phyloP scores from a whole-genome alignment of 371 early-diverging fungal species.

The Mortierella sp. region DNA sequence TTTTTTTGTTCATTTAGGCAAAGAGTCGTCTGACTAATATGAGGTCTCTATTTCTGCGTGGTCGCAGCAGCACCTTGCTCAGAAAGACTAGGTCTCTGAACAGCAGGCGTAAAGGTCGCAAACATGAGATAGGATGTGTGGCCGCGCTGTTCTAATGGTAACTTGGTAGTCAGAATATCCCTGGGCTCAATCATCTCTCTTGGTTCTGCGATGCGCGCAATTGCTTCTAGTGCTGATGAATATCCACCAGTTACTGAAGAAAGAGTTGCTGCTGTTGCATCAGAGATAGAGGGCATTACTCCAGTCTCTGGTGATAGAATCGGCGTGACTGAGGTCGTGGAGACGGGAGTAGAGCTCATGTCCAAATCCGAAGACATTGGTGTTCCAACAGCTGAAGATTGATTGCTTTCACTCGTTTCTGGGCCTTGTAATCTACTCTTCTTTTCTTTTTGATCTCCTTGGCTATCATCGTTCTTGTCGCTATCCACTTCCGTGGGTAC shows the following conservation, averaged over 20 bases:
- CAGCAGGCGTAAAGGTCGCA: conserved; percentile 74
- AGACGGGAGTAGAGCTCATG: background rate
- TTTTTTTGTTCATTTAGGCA: background rate
- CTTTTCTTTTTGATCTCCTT: conserved; percentile 19
- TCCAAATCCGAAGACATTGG: conserved; percentile 37
- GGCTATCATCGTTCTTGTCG: conserved; percentile 10
- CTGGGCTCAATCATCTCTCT: background rate
- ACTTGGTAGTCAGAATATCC: background rate
- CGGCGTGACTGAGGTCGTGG: conserved; percentile 1
- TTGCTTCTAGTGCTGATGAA: background rate
- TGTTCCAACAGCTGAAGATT: conserved; percentile 55
- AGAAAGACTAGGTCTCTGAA: background rate
- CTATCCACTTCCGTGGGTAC: conserved; percentile 13
- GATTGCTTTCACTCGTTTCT: conserved; percentile 51
- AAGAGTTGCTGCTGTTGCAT: conserved; percentile 26
- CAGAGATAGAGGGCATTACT: conserved; percentile 7
- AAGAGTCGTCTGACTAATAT: background rate
- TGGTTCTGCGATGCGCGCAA: too few species aligned
- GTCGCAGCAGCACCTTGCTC: background rate
- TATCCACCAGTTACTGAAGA: too few species aligned
- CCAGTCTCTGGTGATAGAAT: conserved; percentile 5
- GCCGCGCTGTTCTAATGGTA: conserved; percentile 58
- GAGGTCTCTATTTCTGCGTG: background rate
- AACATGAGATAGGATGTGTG: conserved; percentile 93
- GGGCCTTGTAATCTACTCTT: conserved; percentile 19